Conservation (phyloP, 805 yeast genomes). For the Yamadazyma philogaea region DNA sequence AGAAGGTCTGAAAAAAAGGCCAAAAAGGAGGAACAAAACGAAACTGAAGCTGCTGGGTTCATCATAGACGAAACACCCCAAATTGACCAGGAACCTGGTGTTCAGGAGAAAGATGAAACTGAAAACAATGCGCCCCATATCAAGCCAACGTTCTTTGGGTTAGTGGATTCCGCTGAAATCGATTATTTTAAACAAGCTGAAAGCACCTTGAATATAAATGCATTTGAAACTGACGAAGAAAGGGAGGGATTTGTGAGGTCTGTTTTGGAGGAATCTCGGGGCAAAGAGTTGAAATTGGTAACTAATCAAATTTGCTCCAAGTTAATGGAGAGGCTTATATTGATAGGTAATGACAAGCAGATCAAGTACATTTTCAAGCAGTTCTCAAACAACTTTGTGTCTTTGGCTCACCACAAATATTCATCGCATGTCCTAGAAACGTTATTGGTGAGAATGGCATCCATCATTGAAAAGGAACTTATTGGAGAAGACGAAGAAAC, state of each 20-base stretch:
- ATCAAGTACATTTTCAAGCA: slow-evolving; percentile 61
- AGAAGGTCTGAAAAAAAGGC: slow-evolving; percentile 38
- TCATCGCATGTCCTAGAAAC: slow-evolving; percentile 94
- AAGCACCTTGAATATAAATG: slow-evolving; percentile 74
- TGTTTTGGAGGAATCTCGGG: slow-evolving; percentile 79
- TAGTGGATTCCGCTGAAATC: slow-evolving; percentile 77
- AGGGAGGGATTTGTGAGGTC: slow-evolving; percentile 67
- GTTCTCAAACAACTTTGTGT: slow-evolving; percentile 71
- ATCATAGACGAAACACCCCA: slow-evolving; percentile 12
- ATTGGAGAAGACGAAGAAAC: slow-evolving; percentile 40
- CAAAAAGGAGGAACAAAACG: slow-evolving; percentile 15
- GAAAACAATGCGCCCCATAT: slow-evolving; percentile 2
- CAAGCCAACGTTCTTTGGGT: slow-evolving; percentile 62
- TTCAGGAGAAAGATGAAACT: not conserved
- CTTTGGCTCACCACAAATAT: slow-evolving; percentile 80
- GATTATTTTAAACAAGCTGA: slow-evolving; percentile 95
- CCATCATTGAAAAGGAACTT: slow-evolving; percentile 70
- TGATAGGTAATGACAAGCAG: slow-evolving; percentile 62
- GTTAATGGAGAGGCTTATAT: slow-evolving; percentile 80
- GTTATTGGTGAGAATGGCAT: slow-evolving; percentile 68
- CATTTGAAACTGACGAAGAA: slow-evolving; percentile 74
- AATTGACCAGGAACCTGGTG: slow-evolving; percentile 4
- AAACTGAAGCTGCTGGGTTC: slow-evolving; percentile 14
- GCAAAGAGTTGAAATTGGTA: slow-evolving; percentile 86
- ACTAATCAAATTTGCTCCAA: slow-evolving; percentile 95